A percentile compares a stretch with the other conserved stretches of the same genome.
These are phyloP conservation scores for Cercospora berteroae DNA, from an alignment of 2,329 filamentous ascomycete genomes.

Conservation along the genomic window DNA sequence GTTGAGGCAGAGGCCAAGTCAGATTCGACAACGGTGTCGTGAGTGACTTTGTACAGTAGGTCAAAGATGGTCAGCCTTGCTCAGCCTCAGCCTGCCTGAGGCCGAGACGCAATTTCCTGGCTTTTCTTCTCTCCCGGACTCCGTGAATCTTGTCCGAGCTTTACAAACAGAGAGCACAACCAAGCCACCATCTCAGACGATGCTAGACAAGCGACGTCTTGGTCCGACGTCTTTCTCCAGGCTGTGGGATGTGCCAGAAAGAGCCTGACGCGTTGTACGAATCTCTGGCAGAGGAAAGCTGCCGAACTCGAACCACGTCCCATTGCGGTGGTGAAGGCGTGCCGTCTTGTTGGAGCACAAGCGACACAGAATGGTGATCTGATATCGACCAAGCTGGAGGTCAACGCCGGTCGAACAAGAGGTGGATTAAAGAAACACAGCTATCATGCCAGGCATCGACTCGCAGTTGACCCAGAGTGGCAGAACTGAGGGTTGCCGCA, in stretches of 20 bases:
- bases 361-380: too few relatives aligned
- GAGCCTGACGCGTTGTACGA: neutral
- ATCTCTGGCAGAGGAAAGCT: neutral
- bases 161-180: neutral
- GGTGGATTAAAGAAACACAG: neutral
- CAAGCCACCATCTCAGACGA: neutral
- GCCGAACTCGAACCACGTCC: too few relatives aligned
- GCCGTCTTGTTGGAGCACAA: too few relatives aligned
- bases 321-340: too few relatives aligned
- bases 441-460: neutral
- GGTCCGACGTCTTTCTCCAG: neutral
- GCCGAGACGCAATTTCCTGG: too few relatives aligned
- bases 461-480: neutral
- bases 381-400: too few relatives aligned
- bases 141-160: too few relatives aligned
- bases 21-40: conserved; percentile 15
- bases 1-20: conserved; percentile 11
- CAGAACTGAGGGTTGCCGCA: neutral
- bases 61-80: neutral
- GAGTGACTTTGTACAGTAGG: neutral
- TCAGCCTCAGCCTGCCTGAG: neutral
- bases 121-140: too few relatives aligned
- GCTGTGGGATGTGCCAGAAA: neutral
- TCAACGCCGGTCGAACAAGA: too few relatives aligned
- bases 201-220: neutral